These are phyloP conservation scores for Backusella luteola DNA, from an alignment of 192 early-diverging fungal species.

Conservation along the genomic window DNA sequence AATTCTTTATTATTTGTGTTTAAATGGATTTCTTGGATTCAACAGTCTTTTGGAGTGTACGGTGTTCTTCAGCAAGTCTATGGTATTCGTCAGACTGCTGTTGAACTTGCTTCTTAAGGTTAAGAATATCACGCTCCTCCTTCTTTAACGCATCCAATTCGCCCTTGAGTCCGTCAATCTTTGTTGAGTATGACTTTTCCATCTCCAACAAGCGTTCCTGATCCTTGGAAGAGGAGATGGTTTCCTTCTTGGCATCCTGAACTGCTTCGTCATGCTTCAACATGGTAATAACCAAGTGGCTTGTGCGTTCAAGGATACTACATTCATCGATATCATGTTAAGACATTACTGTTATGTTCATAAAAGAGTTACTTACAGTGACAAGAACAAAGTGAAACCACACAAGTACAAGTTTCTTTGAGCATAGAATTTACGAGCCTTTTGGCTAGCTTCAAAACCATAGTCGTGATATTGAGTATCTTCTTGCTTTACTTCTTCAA, in stretches of 20 bases:
- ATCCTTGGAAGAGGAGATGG: constrained; percentile 12
- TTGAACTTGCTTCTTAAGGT: constrained; percentile 26
- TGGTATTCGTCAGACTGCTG: constrained; percentile 28
- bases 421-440: constrained; percentile 54
- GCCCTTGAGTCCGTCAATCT: constrained; percentile 12
- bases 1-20: not conserved
- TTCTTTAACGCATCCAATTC: constrained; percentile 23
- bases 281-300: constrained; percentile 46
- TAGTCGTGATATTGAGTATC: constrained; percentile 31
- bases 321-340: not conserved
- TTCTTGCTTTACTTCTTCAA: constrained; percentile 17
- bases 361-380: constrained; percentile 37
- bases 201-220: constrained; percentile 16
- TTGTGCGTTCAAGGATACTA: constrained; percentile 58
- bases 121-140: constrained; percentile 29
- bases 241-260: constrained; percentile 14
- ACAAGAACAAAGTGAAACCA: constrained; percentile 60
- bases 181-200: constrained; percentile 13
- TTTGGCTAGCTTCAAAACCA: constrained; percentile 34
- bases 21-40: not conserved
- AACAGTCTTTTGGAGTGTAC: constrained; percentile 9
- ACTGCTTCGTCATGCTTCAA: constrained; percentile 48
- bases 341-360: not conserved
- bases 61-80: constrained; percentile 25
- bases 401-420: constrained; percentile 63